Evolutionary conservation across 1,284 basidiomycete genomes (phyloP).

Genomic region (Cystobasidium slooffiae): DNA sequence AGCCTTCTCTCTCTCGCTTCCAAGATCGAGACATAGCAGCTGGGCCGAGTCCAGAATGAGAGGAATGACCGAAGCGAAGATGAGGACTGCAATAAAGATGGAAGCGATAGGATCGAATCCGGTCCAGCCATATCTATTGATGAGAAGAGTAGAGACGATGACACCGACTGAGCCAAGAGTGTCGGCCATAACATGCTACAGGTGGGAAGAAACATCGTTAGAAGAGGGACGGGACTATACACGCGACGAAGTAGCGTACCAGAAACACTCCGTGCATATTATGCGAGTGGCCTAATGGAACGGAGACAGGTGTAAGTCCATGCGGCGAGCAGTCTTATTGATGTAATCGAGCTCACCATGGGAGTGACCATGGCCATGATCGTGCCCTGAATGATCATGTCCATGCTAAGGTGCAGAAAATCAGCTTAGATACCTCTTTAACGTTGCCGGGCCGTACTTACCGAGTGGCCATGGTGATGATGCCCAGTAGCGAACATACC

Average conservation of each 20-base stretch:
- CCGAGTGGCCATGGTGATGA: conserved; percentile 55
- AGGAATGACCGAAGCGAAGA: conserved; percentile 92
- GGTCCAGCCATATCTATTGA: conserved; percentile 98
- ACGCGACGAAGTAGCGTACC: conserved; percentile 60
- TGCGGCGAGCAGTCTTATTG: neutral
- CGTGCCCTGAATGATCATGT: conserved; percentile 46
- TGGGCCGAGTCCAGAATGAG: conserved; percentile 91
- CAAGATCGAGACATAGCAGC: conserved; percentile 84
- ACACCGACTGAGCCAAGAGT: conserved; percentile 89
- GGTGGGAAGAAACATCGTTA: conserved; percentile 18
- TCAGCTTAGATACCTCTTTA: no score
- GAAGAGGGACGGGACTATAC: neutral
- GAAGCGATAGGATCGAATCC: conserved; percentile 99
- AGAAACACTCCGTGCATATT: conserved; percentile 99
- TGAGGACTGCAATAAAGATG: conserved; percentile 92
- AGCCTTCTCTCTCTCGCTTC: conserved; percentile 66
- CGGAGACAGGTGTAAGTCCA: no score
- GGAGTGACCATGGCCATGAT: conserved; percentile 19
- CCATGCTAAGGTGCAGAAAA: conserved; percentile 66
- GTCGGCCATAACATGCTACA: conserved; percentile 60
- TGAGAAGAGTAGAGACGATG: conserved; percentile 93
- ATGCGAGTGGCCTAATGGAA: conserved; percentile 76
- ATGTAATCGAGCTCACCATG: conserved; percentile 10
- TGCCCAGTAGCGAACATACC: conserved; percentile 97
- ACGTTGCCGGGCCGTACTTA: no score